Evolutionary conservation across 2,329 filamentous ascomycete species (phyloP).

Genomic region (Clonostachys byssicola): DNA sequence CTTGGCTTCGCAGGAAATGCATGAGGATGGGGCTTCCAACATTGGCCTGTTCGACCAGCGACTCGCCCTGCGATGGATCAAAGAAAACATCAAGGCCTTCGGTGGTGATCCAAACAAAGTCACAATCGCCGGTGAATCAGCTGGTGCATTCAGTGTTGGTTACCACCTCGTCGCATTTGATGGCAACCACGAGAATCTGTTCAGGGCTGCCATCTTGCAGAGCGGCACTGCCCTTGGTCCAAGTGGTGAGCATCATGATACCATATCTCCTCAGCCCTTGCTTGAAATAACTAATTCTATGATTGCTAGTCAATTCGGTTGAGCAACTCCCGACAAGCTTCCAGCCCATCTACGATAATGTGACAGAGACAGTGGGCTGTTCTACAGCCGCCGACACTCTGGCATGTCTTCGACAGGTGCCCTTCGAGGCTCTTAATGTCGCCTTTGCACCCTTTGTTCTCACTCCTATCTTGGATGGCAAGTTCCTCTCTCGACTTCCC

Average conservation of each 20-base stretch:
- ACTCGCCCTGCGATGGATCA: slow-evolving; percentile 42
- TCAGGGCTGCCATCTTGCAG: slow-evolving; percentile 48
- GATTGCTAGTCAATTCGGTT: background rate
- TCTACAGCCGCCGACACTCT: background rate
- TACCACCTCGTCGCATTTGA: slow-evolving; percentile 51
- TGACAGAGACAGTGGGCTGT: background rate
- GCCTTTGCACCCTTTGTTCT: background rate
- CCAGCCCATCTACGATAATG: background rate
- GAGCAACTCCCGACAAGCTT: background rate
- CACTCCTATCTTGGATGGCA: background rate
- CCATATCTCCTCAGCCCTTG: background rate
- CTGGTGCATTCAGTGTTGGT: slow-evolving; percentile 31
- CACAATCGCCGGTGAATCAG: slow-evolving; percentile 43
- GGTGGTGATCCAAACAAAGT: slow-evolving; percentile 28
- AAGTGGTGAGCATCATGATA: background rate
- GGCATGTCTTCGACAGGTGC: background rate
- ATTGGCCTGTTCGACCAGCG: slow-evolving; percentile 47
- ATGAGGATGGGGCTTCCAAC: slow-evolving; percentile 35
- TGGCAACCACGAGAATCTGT: slow-evolving; percentile 50
- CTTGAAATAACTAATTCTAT: background rate
- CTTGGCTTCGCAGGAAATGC: slow-evolving; percentile 37
- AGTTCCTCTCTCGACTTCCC: background rate
- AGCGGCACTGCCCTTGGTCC: slow-evolving; percentile 30
- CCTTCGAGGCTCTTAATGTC: background rate
- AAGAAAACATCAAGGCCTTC: slow-evolving; percentile 40